These are phyloP conservation scores for Phytophthora quininea DNA, from an alignment of 352 stramenopile species.

Conservation along the genomic window DNA sequence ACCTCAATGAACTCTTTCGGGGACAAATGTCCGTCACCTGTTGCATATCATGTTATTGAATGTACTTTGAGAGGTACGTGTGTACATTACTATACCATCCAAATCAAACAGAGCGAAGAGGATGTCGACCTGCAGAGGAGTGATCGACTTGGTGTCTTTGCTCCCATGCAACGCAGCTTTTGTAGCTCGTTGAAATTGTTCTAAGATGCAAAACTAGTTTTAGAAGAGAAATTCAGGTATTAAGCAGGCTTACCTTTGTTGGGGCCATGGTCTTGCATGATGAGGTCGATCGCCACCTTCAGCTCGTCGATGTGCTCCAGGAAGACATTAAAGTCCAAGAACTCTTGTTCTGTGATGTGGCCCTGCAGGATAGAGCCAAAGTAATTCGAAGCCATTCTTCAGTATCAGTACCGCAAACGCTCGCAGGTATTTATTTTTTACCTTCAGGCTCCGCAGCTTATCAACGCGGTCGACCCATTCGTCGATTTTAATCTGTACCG, in stretches of 20 bases:
- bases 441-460: conserved; percentile 58
- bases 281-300: conserved; percentile 84
- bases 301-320: conserved; percentile 85
- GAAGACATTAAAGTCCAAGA: conserved; percentile 85
- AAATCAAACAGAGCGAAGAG: conserved; percentile 85
- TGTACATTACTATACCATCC: conserved; percentile 61
- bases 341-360: conserved; percentile 77
- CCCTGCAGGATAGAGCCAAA: conserved; percentile 38
- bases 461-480: conserved; percentile 86
- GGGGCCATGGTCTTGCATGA: conserved; percentile 82
- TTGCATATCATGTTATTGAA: conserved; percentile 1
- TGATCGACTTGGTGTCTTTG: conserved; percentile 68
- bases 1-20: conserved; percentile 87
- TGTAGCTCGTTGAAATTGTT: conserved; percentile 81
- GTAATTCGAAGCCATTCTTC: conserved; percentile 1
- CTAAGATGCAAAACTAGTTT: conserved; percentile 30
- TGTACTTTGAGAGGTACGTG: no score
- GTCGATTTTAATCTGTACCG: conserved; percentile 59
- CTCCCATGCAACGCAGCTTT: conserved; percentile 64
- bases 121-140: conserved; percentile 84
- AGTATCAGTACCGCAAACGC: no score
- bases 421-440: no score
- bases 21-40: conserved; percentile 79
- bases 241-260: conserved; percentile 76
- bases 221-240: neutral